Conservation (phyloP, 139 green algal species). For the Bryopsis sp. region DNA sequence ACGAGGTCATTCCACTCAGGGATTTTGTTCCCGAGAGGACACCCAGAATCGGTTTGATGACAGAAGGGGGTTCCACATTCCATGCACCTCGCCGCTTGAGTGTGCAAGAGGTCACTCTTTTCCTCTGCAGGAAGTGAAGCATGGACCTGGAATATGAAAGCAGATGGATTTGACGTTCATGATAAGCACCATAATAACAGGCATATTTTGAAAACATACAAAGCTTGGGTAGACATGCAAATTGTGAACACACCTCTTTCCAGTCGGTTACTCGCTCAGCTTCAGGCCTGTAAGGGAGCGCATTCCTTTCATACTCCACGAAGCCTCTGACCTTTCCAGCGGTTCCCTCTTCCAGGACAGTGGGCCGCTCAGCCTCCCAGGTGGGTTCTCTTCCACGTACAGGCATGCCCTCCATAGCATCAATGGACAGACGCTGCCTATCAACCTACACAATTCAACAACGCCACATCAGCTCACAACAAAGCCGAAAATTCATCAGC, state of each 20-base stretch:
- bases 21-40: slow-evolving; percentile 91
- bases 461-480: too few species aligned
- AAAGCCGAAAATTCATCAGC: too few species aligned
- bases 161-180: too few species aligned
- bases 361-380: slow-evolving; percentile 65
- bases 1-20: slow-evolving; percentile 97
- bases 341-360: slow-evolving; percentile 33
- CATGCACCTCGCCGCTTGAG: slow-evolving; percentile 89
- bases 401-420: slow-evolving; percentile 11
- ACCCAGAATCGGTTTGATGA: slow-evolving; percentile 67
- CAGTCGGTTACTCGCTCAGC: slow-evolving; percentile 83
- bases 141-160: too few species aligned
- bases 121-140: slow-evolving; percentile 20
- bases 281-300: slow-evolving; percentile 73
- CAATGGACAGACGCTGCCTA: background rate
- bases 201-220: slow-evolving; percentile 1
- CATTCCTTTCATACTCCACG: slow-evolving; percentile 72
- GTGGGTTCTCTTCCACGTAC: slow-evolving; percentile 29
- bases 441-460: too few species aligned
- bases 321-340: slow-evolving; percentile 78
- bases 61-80: slow-evolving; percentile 96
- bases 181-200: too few species aligned
- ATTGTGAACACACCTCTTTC: slow-evolving; percentile 56
- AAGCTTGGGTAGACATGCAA: background rate
- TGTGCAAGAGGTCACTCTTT: slow-evolving; percentile 66